Conservation (phyloP, 192 early-diverging fungal species). For the Backusella psychrophila region DNA sequence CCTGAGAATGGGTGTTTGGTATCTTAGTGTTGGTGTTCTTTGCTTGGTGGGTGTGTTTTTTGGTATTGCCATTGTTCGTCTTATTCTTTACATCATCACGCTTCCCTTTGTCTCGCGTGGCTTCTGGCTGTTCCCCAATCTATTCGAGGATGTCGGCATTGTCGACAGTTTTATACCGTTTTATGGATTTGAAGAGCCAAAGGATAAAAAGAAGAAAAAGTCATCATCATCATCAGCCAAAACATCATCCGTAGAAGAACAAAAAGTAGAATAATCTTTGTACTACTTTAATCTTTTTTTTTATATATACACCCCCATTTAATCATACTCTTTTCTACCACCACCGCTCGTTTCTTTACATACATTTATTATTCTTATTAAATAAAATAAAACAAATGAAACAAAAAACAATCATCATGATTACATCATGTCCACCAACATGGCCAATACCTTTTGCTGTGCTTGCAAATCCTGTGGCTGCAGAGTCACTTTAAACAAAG, state of each 20-base stretch:
- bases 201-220: conserved; percentile 18
- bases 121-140: conserved; percentile 95
- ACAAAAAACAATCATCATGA: not conserved
- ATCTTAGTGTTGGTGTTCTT: conserved; percentile 78
- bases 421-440: conserved; percentile 28
- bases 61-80: conserved; percentile 80
- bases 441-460: conserved; percentile 18
- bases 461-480: conserved; percentile 1
- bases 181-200: conserved; percentile 75
- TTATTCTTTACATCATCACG: conserved; percentile 81
- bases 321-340: not conserved
- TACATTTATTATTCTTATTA: not conserved
- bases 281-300: not conserved
- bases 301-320: not conserved
- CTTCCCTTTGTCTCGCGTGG: conserved; percentile 72
- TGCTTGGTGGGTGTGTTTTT: conserved; percentile 90
- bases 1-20: conserved; percentile 86
- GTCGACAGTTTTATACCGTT: conserved; percentile 94
- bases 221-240: not conserved
- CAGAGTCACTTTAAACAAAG: conserved; percentile 18
- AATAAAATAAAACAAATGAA: not conserved
- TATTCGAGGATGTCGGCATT: conserved; percentile 95
- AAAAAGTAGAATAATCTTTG: not conserved
- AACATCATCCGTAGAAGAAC: not conserved
- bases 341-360: not conserved